Percentiles rank a stretch among this genome's conserved stretches.
Evolutionary conservation across 768 basidiomycete genomes (phyloP).

Genomic region (Termitomyces sp.): DNA sequence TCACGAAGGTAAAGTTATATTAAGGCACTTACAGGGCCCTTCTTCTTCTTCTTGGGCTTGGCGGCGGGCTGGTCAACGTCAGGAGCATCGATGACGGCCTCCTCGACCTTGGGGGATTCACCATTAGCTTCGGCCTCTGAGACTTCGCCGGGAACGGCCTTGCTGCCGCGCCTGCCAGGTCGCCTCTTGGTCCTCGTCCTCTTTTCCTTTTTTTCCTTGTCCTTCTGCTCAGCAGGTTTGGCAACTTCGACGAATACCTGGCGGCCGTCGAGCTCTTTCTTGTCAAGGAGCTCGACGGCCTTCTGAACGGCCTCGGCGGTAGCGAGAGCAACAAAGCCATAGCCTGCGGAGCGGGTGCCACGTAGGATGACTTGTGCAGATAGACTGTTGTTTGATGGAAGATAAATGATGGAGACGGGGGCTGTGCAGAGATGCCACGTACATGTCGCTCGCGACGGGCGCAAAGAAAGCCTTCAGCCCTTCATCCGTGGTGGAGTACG

Average conservation of each 20-base stretch:
- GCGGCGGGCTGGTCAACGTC: slow-evolving; percentile 64
- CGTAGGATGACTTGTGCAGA: slow-evolving; percentile 85
- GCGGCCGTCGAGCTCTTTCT: slow-evolving; percentile 86
- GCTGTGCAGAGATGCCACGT: slow-evolving; percentile 46
- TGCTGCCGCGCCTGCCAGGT: slow-evolving; percentile 81
- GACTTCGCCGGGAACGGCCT: slow-evolving; percentile 84
- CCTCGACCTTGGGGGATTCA: slow-evolving; percentile 55
- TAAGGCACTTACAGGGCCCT: slow-evolving; percentile 43
- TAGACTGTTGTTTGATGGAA: slow-evolving; percentile 39
- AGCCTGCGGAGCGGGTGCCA: slow-evolving; percentile 81
- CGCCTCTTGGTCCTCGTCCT: slow-evolving; percentile 71
- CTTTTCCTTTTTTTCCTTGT: slow-evolving; percentile 75
- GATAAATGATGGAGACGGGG: slow-evolving; percentile 27
- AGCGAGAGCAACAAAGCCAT: slow-evolving; percentile 86
- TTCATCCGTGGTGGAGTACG: slow-evolving; percentile 90
- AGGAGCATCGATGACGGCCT: slow-evolving; percentile 41
- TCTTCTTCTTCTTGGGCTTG: slow-evolving; percentile 86
- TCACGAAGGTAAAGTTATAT: slow-evolving; percentile 8
- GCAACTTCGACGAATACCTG: slow-evolving; percentile 88
- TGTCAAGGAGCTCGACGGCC: slow-evolving; percentile 82
- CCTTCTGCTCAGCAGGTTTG: slow-evolving; percentile 86
- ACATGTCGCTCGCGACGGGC: slow-evolving; percentile 85
- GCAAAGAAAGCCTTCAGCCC: slow-evolving; percentile 93
- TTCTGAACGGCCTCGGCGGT: slow-evolving; percentile 78
- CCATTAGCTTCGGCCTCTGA: slow-evolving; percentile 87